Percentiles rank a stretch among this genome's conserved stretches.
These are phyloP conservation scores for Litsea cubeba DNA, from an alignment of 164 flowering plant genomes.

Conservation along the genomic window DNA sequence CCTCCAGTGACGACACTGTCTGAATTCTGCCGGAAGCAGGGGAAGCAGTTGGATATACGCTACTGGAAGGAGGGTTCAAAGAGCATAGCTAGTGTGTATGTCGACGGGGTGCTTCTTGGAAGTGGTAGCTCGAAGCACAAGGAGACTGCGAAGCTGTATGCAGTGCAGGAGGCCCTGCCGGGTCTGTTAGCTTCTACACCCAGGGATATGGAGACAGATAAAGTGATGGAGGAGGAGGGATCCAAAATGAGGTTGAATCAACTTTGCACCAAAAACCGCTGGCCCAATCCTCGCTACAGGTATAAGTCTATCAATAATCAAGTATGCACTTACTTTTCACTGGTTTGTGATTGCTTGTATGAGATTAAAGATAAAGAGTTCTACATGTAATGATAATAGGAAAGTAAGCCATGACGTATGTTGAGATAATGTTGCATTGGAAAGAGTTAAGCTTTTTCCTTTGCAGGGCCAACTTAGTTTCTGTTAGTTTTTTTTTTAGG, in stretches of 20 bases:
- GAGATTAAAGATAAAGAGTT: background rate
- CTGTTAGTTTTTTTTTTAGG: too few relatives aligned
- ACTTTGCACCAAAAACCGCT: slow-evolving; percentile 45
- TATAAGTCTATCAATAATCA: slow-evolving; percentile 9
- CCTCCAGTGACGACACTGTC: slow-evolving; percentile 53
- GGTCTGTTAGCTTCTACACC: slow-evolving; percentile 18
- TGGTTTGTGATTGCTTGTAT: background rate
- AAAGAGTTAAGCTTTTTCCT: too few relatives aligned
- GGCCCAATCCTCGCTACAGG: slow-evolving; percentile 55
- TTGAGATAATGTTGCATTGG: too few relatives aligned
- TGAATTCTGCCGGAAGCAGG: slow-evolving; percentile 58
- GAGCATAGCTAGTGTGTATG: slow-evolving; percentile 37
- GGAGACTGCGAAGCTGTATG: slow-evolving; percentile 52
- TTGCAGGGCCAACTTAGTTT: too few relatives aligned
- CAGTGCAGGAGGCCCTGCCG: slow-evolving; percentile 43
- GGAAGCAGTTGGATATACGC: slow-evolving; percentile 40
- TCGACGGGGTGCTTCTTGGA: slow-evolving; percentile 45
- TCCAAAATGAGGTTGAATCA: slow-evolving; percentile 57
- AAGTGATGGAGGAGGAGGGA: slow-evolving; percentile 27
- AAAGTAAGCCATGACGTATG: too few relatives aligned
- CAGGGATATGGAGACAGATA: background rate
- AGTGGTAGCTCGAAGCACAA: slow-evolving; percentile 43
- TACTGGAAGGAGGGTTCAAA: slow-evolving; percentile 30
- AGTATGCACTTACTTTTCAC: background rate
- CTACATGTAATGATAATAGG: background rate